A percentile compares a stretch with the other conserved stretches of the same genome.
phyloP scores from a whole-genome alignment of 208 protist genomes.

The Trypanosoma scelopori region DNA sequence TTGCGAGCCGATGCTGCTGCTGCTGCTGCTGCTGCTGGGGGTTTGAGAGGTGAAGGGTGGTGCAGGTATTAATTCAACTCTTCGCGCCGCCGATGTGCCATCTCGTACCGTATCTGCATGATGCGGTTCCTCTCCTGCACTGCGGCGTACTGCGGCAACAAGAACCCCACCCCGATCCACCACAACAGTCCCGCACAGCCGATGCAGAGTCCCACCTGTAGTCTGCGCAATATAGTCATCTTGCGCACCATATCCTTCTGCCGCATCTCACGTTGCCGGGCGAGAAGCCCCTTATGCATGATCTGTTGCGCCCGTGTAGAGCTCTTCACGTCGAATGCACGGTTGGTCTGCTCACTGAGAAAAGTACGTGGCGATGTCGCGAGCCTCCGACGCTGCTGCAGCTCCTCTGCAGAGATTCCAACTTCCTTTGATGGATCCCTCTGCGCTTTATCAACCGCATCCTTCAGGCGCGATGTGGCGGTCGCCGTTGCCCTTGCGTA shows the following conservation, averaged over 20 bases:
- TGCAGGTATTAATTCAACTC: constrained; percentile 11
- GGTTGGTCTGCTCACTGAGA: constrained; percentile 38
- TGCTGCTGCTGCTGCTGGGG: no score
- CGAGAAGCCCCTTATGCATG: constrained; percentile 66
- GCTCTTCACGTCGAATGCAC: constrained; percentile 79
- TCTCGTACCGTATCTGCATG: constrained; percentile 62
- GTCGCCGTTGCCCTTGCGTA: constrained; percentile 40
- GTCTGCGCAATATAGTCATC: constrained; percentile 47
- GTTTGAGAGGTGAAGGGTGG: no score
- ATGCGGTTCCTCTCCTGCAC: constrained; percentile 64
- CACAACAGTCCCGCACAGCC: constrained; percentile 39
- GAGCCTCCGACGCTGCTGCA: constrained; percentile 56
- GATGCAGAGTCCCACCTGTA: constrained; percentile 47
- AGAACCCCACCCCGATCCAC: constrained; percentile 48
- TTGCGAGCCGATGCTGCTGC: no score
- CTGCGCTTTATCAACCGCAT: constrained; percentile 34
- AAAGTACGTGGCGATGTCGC: constrained; percentile 50
- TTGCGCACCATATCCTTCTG: constrained; percentile 52
- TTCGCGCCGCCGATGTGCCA: constrained; percentile 47
- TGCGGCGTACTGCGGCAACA: constrained; percentile 69
- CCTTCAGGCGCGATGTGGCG: constrained; percentile 35
- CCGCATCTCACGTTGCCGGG: constrained; percentile 63
- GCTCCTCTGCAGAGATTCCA: constrained; percentile 66
- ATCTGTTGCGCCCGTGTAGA: constrained; percentile 84
- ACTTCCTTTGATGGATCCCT: constrained; percentile 64